A percentile compares a stretch with the other conserved stretches of the same genome.
Evolutionary conservation across 495 filamentous ascomycete species (phyloP).

Genomic region (Penicillium roqueforti): DNA sequence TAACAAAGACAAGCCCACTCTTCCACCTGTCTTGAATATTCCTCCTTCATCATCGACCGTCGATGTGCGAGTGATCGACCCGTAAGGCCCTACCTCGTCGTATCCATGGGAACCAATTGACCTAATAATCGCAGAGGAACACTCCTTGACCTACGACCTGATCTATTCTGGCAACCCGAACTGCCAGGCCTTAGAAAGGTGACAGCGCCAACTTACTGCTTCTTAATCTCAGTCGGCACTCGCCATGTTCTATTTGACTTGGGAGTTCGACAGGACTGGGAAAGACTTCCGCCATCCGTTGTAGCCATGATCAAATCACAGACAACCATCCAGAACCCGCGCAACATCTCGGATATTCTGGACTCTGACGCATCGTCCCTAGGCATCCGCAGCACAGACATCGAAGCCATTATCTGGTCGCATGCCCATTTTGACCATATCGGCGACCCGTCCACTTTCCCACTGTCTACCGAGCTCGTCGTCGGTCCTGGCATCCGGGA

Average conservation of each 20-base stretch:
- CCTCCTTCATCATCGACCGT: background rate
- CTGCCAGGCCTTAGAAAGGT: background rate
- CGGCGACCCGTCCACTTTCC: slow-evolving; percentile 50
- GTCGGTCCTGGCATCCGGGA: slow-evolving; percentile 51
- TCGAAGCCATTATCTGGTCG: slow-evolving; percentile 31
- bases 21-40: too few species aligned
- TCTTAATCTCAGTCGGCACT: background rate
- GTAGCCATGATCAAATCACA: background rate
- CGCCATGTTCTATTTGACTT: slow-evolving; percentile 44
- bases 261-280: slow-evolving; percentile 49
- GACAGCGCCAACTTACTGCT: background rate
- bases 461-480: slow-evolving; percentile 41
- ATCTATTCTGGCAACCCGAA: background rate
- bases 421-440: slow-evolving; percentile 59
- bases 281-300: slow-evolving; percentile 26
- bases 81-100: background rate
- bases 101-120: too few species aligned
- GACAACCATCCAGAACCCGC: slow-evolving; percentile 30
- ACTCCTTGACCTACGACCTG: background rate
- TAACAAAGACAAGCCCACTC: too few species aligned
- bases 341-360: slow-evolving; percentile 44
- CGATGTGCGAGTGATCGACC: background rate
- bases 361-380: background rate
- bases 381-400: slow-evolving; percentile 14
- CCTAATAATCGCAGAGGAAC: background rate